These are phyloP conservation scores for Melastoma malabathricum DNA, from an alignment of 345 rosid genomes.

Conservation along the genomic window DNA sequence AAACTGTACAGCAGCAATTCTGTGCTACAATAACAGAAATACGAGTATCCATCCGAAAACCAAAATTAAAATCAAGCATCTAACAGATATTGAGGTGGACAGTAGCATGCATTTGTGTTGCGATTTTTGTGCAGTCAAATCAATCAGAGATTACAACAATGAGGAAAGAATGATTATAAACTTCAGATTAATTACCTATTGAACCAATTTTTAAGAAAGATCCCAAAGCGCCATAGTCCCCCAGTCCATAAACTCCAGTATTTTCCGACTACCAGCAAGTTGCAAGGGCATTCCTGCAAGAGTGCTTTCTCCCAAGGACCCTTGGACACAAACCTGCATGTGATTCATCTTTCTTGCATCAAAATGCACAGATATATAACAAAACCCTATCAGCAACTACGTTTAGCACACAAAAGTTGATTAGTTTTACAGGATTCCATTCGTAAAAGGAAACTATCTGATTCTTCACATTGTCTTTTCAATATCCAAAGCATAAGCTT, in stretches of 20 bases:
- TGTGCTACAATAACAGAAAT: no score
- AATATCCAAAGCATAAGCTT: no score
- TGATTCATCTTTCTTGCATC: neutral
- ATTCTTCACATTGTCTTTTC: no score
- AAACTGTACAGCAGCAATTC: no score
- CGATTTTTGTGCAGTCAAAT: neutral
- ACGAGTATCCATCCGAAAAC: no score
- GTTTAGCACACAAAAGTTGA: neutral
- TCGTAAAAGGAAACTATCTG: no score
- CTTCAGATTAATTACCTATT: conserved; percentile 39
- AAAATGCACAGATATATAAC: neutral
- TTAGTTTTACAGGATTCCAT: no score
- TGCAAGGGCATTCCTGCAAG: conserved; percentile 97
- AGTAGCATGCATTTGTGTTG: no score
- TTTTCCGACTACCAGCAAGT: conserved; percentile 78
- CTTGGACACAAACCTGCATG: conserved; percentile 91
- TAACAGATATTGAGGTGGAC: no score
- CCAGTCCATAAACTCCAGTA: conserved; percentile 97
- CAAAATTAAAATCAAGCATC: no score
- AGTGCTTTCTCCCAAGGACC: conserved; percentile 95
- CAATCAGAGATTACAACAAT: no score
- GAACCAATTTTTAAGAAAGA: conserved; percentile 74
- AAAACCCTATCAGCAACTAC: neutral
- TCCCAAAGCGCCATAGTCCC: conserved; percentile 74
- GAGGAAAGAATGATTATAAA: neutral